Evolutionary conservation across 1,139 yeast species (phyloP), one percentile per base, ranked within the genome.

Genomic region (Blastobotrys malaysiensis): DNA sequence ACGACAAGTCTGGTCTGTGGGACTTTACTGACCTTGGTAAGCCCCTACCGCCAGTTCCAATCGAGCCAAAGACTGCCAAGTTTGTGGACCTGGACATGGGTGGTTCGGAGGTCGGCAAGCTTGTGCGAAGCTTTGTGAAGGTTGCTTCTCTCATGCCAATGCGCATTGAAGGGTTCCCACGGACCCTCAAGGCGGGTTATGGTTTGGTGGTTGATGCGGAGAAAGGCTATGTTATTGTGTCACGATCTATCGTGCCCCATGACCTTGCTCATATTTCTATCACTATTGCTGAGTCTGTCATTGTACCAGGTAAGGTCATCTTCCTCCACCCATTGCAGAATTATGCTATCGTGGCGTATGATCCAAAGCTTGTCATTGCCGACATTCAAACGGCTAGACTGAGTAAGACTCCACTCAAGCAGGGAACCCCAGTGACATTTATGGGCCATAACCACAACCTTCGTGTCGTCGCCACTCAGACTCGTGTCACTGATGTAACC

Each of bases 261-360:
- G 96, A 88, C 63, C 77, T 91, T 69, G 77, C 89, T 63, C 96
- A 90, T 68, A 78, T 89, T 20, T 77, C 82, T 52, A 78, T 91
- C 24, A 83, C 91, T 2, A 82, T 91, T 66, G 96, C 97, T 4
- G 97, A 90, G 61, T 85, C 96, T 1, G 81, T 88, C 19, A 83
- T 86, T 61, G 79, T 90, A 19, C 90, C 95, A 0, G 97, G 86
- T 0, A 77, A 82, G 58, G 93, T 89, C 24, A 84, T 84, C 24
- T 90, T 89, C 64, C 74, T 89, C 64, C 97, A 91, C 66, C 97
- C 98, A 31, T 82, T 88, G 52, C 89, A 86, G 64, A 90, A 90
- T 64, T 89, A 87, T 69, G 91, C 95, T 1, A 82, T 91, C 53
- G 77, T 90, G 39, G 82, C 88, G 67, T 91, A 88, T 67, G 96